Base-by-base conservation (phyloP, 2,329 filamentous ascomycete species). In the Ramularia collo-cygni region DNA sequence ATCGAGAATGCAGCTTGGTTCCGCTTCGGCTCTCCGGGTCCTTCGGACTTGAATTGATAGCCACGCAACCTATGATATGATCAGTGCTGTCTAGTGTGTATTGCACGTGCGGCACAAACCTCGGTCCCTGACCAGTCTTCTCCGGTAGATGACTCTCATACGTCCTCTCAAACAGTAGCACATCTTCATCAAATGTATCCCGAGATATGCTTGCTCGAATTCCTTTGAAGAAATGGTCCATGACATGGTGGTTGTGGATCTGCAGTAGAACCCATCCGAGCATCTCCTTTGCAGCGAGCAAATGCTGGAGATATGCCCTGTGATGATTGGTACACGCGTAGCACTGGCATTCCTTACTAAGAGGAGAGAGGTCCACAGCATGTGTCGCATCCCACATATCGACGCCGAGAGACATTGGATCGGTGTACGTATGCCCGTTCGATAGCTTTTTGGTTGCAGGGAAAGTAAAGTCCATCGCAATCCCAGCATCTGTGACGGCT, bases 241-340 rank as follows among this genome's bases (percentile, higher is more conserved):
- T 64, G 6, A 83, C 66, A 45, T 80, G 73, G 60, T 93, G 81
- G 60, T 98, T 98, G 66, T 98, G 92, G 3, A 95, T 74, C 61
- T 96, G 90, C 6, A 98, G 71, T 6, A 98, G 72, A 0, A 83
- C 85, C 92, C 92, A 98, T 16, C 83, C 90, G 4, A 95, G 77
- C 92, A 98, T 96, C 64, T 98, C 92, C 58, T 89, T 93, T 1
- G 92, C 88, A 33, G 78, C 74, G 4, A 98, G 76, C 1, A 96
- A 73, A 62, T 98, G 92, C 50, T 88, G 83, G 26, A 98, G 58
- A 63, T 85, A 98, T 0, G 92, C 90, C 35, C 82, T 72, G 63
- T 95, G 87, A 62, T 96, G 90, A 13, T 75, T 76, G 2, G 71
- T 77, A 69, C 92, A 98, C 15, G 87, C 71, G 61, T 94, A 90